Base-by-base conservation (phyloP, 1,139 yeast genomes). In the Scheffersomyces quercinus region DNA sequence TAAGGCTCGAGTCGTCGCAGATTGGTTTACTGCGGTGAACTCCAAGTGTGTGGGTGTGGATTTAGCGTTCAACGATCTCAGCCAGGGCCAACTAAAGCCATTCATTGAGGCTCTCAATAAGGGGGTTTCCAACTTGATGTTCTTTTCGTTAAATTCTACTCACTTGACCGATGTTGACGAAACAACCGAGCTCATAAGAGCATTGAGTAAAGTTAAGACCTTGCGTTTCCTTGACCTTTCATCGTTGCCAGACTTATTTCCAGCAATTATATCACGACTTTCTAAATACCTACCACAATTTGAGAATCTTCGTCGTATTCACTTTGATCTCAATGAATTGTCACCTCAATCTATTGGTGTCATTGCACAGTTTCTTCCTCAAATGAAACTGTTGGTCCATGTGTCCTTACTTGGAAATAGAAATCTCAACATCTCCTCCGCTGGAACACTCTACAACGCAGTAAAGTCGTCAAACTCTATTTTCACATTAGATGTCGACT, bases 1-100 rank as follows among this genome's bases (percentile, higher is more conserved):
- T 29, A 89, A 88, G 51, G 67, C 87, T 10, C 64, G 72, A 38
- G 64, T 76, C 20, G 65, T 90, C 28, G 74, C 82, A 14, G 67
- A 78, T 40, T 88, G 95, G 93, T 73, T 86, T 37, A 70, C 81
- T 3, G 59, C 66, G 28, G 75, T 76, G 7, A 60, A 66, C 13
- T 73, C 82, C 13, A 74, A 75, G 13, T 82, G 91, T 59, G 82
- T 84, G 51, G 97, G 97, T 2, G 77, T 91, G 16, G 97, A 90
- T 68, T 65, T 90, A 39, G 96, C 93, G 1, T 90, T 85, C 52
- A 90, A 90, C 60, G 88, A 86, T 58, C 64, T 90, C 49, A 75
- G 82, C 41, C 56, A 74, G 5, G 80, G 80, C 4, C 79, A 79
- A 54, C 62, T 81, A 49, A 67, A 66, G 45, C 75, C 79, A 16